Evolutionary conservation across 2,329 filamentous ascomycete genomes (phyloP), one percentile per base, ranked within the genome.

Genomic region (Magnaporthiopsis poae): DNA sequence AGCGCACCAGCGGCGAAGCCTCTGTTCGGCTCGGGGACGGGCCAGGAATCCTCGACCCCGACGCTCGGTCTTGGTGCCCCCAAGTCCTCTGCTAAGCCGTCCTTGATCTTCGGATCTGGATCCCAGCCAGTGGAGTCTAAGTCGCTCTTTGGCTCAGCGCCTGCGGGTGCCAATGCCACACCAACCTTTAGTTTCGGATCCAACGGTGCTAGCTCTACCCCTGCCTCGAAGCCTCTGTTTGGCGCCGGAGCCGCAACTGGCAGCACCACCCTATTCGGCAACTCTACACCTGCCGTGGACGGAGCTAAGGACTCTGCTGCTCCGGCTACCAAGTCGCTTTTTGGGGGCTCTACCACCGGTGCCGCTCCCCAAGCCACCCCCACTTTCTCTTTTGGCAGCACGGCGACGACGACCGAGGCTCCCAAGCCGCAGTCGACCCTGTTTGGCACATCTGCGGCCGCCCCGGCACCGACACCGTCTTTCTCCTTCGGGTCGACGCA

Each of bases 71-170:
- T 66, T 13, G 31, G 35, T 15, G 46, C 64, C 18, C n/a, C 64
- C 2, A 35, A 63, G 39, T 35, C 46, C 46, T 18, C 63, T 4
- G n/a, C 21, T 8, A 71, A 73, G 65, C 69, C 74, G 0, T 66
- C 78, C 1, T 79, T 80, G 68, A 75, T 75, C 39, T 65, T 65
- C 36, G 64, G 64, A 12, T 31, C 60, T 61, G 25, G 25, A 29
- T 31, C 60, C 18, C 27, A 61, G 21, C 21, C 46, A 13, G 31
- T n/a, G 2, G 35, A 62, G 11, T 59, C 62, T n/a, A 68, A 67
- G 39, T 21, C 61, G 1, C 46, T 65, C 3, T 65, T 68, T 39
- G 29, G 64, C 27, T 33, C 60, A 12, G 59, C 31, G 8, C 33
- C 36, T 35, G 65, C 61, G 9, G 25, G 35, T 46, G 59, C 64